Conservation (phyloP, 345 rosid species). For the Lagerstroemia speciosa region DNA sequence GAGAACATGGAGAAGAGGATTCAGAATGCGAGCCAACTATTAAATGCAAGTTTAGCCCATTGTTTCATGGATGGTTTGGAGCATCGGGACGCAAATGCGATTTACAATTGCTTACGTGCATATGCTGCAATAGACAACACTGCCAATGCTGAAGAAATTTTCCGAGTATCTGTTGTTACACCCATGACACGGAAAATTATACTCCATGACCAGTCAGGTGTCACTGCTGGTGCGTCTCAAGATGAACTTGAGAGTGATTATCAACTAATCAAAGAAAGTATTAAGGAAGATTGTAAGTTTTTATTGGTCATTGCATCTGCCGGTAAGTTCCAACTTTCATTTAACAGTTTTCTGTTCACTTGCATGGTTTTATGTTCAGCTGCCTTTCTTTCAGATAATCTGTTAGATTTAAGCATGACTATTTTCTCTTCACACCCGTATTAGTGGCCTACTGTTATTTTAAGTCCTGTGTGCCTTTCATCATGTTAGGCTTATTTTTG, state of each 20-base stretch:
- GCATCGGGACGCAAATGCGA: conserved; percentile 72
- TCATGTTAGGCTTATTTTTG: background rate
- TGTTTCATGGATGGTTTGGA: conserved; percentile 92
- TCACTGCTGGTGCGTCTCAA: conserved; percentile 38
- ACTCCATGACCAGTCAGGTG: conserved; percentile 39
- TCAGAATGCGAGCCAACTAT: conserved; percentile 67
- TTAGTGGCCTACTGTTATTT: background rate
- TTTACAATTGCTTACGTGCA: conserved; percentile 94
- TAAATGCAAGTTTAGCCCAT: conserved; percentile 93
- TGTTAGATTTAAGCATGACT: background rate
- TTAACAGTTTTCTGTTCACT: background rate
- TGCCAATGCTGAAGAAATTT: conserved; percentile 70
- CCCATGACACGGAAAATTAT: conserved; percentile 63
- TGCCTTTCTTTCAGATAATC: background rate
- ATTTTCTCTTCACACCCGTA: background rate
- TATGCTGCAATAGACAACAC: conserved; percentile 91
- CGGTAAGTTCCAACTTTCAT: conserved; percentile 33
- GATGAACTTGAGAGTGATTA: conserved; percentile 83
- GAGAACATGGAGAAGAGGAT: conserved; percentile 97
- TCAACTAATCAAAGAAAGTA: conserved; percentile 50
- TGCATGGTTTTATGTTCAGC: background rate
- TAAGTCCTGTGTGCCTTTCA: background rate
- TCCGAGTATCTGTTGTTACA: conserved; percentile 66
- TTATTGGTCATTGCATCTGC: conserved; percentile 75
- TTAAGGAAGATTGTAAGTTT: conserved; percentile 69